Conservation (phyloP, 805 yeast genomes). For the Allodekkera sacchari region DNA sequence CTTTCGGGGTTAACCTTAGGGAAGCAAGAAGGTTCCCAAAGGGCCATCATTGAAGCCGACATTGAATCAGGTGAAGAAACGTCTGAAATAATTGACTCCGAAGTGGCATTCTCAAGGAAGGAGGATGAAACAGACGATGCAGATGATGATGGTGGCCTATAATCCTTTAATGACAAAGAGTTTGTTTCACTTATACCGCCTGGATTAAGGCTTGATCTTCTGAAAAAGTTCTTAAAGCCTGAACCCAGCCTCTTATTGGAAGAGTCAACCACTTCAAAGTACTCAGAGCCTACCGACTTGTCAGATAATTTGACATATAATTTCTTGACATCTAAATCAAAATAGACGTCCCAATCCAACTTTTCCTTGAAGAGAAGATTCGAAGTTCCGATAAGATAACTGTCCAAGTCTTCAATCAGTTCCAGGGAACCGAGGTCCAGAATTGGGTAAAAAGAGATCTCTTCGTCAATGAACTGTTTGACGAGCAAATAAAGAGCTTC, state of each 20-base stretch:
- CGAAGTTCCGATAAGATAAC: conserved; percentile 57
- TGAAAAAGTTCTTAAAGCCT: conserved; percentile 3
- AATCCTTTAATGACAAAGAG: too few species aligned
- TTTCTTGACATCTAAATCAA: conserved; percentile 48
- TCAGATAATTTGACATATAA: conserved; percentile 17
- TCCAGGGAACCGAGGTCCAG: conserved; percentile 55
- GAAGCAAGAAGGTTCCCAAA: conserved; percentile 13
- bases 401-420: conserved; percentile 31
- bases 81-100: too few species aligned
- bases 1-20: conserved; percentile 6
- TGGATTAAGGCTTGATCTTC: conserved; percentile 8
- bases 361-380: conserved; percentile 55
- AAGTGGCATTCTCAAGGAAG: too few species aligned
- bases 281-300: conserved; percentile 4
- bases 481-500: conserved; percentile 32
- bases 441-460: conserved; percentile 33
- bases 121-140: too few species aligned
- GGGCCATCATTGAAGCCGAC: conserved; percentile 5
- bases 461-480: conserved; percentile 10
- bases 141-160: too few species aligned
- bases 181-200: too few species aligned
- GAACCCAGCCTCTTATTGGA: conserved; percentile 6
- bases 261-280: conserved; percentile 3
- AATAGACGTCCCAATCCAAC: conserved; percentile 48
- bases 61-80: conserved; percentile 7